Base-by-base conservation (phyloP, 805 yeast species). In the Wickerhamomyces alni region DNA sequence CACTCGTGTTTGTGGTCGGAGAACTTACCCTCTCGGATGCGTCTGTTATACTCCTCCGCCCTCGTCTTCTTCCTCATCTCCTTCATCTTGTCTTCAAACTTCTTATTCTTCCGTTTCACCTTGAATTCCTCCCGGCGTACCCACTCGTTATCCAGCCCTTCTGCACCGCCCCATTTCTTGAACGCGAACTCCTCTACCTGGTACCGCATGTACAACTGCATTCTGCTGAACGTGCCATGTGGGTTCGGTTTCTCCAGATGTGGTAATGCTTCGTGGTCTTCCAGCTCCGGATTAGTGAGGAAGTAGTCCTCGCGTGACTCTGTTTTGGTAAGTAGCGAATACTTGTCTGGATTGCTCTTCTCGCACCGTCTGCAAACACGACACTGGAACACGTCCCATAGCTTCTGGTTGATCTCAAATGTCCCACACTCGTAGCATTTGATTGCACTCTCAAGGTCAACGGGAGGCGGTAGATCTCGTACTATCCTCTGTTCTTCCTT, bases 181-280 rank as follows among this genome's bases (percentile, higher is more conserved):
- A 81, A 86, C 0, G 98, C 95, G 62, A 72, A 86, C 52, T 82
- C 87, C 59, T 93, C 99, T n/a, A 93, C 87, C 54, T 93, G 98
- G 54, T 79, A 84, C 43, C 99, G 67, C 33, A 93, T 62, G 63
- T 80, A 93, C 40, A 93, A 68, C 70, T 89, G 95, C 99, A 93
- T 93, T 55, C 93, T 74, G 36, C 87, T 83, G 62, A 79, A 93
- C 1, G 87, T 83, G 2, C 80, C 80, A 60, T 93, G 96, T 0
- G 99, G 99, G 55, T 93, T 93, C 3, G 96, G 87, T 51, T 89
- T 86, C 46, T 88, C 95, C 44, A 91, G 65, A 45, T 93, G 75
- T 10, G 82, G 82, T 43, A 93, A 67, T 18, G 89, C 61, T 2
- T 59, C 67, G 6, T 61, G 62, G 57, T 93, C 99, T 38, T 75